Percentiles rank a stretch among this genome's conserved stretches.
Evolutionary conservation across 257 asterid species (phyloP).

Genomic region (Linderniella brevidens): DNA sequence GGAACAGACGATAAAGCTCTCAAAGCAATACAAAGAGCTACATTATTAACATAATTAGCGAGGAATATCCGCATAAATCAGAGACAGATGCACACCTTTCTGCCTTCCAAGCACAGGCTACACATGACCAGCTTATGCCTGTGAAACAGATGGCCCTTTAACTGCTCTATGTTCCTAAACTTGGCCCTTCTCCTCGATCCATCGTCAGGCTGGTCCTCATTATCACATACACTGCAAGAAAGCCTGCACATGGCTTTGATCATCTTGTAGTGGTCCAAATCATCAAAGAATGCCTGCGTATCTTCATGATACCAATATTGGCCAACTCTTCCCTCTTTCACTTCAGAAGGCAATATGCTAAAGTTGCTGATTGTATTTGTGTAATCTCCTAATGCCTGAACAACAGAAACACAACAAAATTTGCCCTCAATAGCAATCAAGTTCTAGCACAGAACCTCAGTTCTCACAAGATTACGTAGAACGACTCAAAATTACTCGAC

Average conservation of each 20-base stretch:
- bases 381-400: constrained; percentile 79
- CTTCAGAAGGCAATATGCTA: constrained; percentile 43
- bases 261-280: constrained; percentile 87
- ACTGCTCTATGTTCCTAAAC: constrained; percentile 77
- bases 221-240: constrained; percentile 80
- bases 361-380: constrained; percentile 56
- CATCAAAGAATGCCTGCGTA: constrained; percentile 84
- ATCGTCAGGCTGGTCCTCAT: constrained; percentile 32
- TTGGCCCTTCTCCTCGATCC: constrained; percentile 41
- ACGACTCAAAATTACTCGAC: neutral
- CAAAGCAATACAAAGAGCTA: neutral
- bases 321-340: constrained; percentile 64
- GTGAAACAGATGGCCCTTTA: constrained; percentile 75
- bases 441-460: neutral
- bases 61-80: neutral
- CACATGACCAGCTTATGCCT: constrained; percentile 77
- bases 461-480: neutral
- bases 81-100: constrained; percentile 40
- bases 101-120: constrained; percentile 93
- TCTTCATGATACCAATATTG: constrained; percentile 86
- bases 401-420: neutral
- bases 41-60: neutral
- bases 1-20: too few relatives aligned
- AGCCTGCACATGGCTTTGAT: constrained; percentile 96
- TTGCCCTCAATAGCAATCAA: too few relatives aligned